phyloP scores from a whole-genome alignment of 2,329 filamentous ascomycete genomes.

The Aspergillus tamarii region DNA sequence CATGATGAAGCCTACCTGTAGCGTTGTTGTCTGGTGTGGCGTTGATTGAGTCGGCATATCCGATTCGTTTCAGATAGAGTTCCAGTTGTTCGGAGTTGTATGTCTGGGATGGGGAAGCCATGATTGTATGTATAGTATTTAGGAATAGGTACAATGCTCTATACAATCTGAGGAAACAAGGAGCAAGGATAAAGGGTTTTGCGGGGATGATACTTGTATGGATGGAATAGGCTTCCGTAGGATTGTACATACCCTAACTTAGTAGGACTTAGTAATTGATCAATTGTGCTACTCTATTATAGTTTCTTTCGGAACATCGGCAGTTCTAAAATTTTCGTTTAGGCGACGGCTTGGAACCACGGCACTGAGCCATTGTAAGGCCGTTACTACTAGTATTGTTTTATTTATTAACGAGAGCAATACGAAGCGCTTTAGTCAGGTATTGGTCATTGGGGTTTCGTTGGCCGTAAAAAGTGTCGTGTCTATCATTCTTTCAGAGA shows the following conservation, averaged over 20 bases:
- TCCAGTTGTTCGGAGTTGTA: conserved; percentile 42
- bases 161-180: neutral
- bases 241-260: neutral
- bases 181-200: neutral
- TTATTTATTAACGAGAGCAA: neutral
- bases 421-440: neutral
- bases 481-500: too few relatives aligned
- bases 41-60: conserved; percentile 23
- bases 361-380: neutral
- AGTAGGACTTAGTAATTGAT: too few relatives aligned
- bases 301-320: neutral
- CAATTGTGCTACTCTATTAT: too few relatives aligned
- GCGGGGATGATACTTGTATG: neutral
- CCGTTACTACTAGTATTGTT: too few relatives aligned
- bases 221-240: too few relatives aligned
- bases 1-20: conserved; percentile 26
- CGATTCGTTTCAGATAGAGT: conserved; percentile 39
- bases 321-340: neutral
- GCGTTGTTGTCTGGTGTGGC: conserved; percentile 14
- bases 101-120: conserved; percentile 11
- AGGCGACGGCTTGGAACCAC: neutral
- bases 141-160: neutral
- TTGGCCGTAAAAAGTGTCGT: neutral
- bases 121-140: neutral
- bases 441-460: neutral